These are phyloP conservation scores for Globisporangium spiculum DNA, from an alignment of 352 stramenopile species.

Conservation along the genomic window DNA sequence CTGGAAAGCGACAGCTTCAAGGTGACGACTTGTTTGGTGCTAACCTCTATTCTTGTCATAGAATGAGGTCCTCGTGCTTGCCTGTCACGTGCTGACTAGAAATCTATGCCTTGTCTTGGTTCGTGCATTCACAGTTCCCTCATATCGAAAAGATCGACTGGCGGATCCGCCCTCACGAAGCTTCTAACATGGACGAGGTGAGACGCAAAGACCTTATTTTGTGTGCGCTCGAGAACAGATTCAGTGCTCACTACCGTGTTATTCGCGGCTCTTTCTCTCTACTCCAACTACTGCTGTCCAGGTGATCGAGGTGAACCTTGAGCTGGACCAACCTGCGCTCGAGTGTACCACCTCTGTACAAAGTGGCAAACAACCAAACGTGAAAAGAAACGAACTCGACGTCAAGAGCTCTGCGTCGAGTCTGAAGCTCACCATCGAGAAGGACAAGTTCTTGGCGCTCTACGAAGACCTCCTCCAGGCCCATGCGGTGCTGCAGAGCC, in stretches of 20 bases:
- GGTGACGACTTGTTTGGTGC: background rate
- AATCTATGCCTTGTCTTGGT: background rate
- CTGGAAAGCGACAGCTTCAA: background rate
- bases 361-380: background rate
- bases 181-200: background rate
- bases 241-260: background rate
- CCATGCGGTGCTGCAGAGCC: background rate
- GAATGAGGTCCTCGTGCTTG: background rate
- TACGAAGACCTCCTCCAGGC: background rate
- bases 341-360: background rate
- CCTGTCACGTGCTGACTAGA: background rate
- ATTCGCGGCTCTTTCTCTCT: background rate
- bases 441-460: background rate
- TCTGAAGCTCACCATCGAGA: background rate
- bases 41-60: background rate
- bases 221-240: background rate
- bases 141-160: background rate
- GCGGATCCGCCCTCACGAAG: background rate
- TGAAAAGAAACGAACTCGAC: background rate
- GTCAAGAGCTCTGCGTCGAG: background rate
- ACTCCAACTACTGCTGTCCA: background rate
- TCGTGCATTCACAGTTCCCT: background rate
- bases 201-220: background rate
- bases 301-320: background rate
- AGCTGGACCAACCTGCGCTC: background rate